Evolutionary conservation across 805 yeast genomes (phyloP), one percentile per base, ranked within the genome.

Genomic region (Maudiozyma saulgeensis): DNA sequence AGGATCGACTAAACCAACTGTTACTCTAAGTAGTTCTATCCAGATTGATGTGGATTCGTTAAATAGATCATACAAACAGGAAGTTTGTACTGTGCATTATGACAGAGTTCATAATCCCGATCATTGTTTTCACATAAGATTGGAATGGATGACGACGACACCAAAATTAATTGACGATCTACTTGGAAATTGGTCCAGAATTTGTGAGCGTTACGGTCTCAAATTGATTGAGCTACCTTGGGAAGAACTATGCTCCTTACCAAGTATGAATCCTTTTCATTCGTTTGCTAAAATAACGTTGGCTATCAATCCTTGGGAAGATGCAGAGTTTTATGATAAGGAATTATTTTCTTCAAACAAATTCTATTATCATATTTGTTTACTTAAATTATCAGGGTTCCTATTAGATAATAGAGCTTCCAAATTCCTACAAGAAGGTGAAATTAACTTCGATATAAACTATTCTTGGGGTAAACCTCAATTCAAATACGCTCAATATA

Each of bases 111-210:
- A 89, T 63, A 91, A 90, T 61, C 96, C 97, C 0, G 91, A 86
- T 56, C 96, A 90, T 59, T 90, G 97, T 61, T 93, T 82, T 69
- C 98, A 91, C 60, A 76, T 93, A 32, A 73, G 96, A 44, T 65
- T 91, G 13, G 97, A 93, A 62, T 93, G 99, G 99, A 69, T 91
- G 32, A 87, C 85, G 52, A 81, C 96, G 0, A 88, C 98, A 0
- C 84, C 95, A 2, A 86, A 85, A 61, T 69, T 87, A 32, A 80
- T 87, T 45, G 96, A 89, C 51, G 95, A 89, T 55, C 72, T 85
- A 12, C 73, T 89, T 41, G 80, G 75, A 42, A 76, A 79, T 44
- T 84, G 97, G 87, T 78, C 88, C 0, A 75, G 96, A 49, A 71
- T 83, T 44, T 87, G 96, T 57, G 96, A 88, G 51, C 67, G 95